Evolutionary conservation across 2,329 filamentous ascomycete species (phyloP).

Genomic region (Penicillium sp.): DNA sequence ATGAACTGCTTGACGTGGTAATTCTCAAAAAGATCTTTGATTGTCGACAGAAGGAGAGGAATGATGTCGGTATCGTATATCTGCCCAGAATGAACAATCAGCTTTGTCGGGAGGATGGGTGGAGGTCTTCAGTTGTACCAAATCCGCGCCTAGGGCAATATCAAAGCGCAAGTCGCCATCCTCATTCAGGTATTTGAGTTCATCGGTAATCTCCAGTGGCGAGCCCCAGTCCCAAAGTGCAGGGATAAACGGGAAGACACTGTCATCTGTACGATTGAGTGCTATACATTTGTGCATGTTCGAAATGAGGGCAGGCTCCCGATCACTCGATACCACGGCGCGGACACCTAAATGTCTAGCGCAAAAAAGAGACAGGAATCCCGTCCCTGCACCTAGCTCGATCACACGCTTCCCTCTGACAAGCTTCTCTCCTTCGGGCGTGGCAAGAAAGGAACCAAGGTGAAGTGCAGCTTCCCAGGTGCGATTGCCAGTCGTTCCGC

Average conservation of each 20-base stretch:
- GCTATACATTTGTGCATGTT: constrained; percentile 34
- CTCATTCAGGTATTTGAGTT: constrained; percentile 2
- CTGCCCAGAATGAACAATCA: constrained; percentile 30
- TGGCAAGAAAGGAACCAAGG: constrained; percentile 55
- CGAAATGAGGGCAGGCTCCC: constrained; percentile 44
- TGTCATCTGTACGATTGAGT: constrained; percentile 24
- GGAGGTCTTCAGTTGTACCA: constrained; percentile 23
- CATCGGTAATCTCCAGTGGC: constrained; percentile 16
- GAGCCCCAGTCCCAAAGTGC: constrained; percentile 42
- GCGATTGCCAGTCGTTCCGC: constrained; percentile 59
- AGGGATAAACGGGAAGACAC: constrained; percentile 19
- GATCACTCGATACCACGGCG: constrained; percentile 57
- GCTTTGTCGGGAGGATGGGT: background rate
- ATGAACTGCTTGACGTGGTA: constrained; percentile 49
- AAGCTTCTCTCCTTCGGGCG: constrained; percentile 37
- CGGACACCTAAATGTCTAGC: constrained; percentile 52
- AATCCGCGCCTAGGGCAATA: constrained; percentile 38
- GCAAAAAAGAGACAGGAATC: constrained; percentile 59
- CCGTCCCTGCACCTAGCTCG: constrained; percentile 63
- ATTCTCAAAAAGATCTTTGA: constrained; percentile 52
- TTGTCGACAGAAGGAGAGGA: constrained; percentile 51
- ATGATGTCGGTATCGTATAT: constrained; percentile 57
- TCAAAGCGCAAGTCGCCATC: constrained; percentile 24
- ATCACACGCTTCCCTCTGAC: constrained; percentile 52
- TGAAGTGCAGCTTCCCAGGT: constrained; percentile 66